Evolutionary conservation across 2,329 filamentous ascomycete genomes (phyloP), one percentile per base, ranked within the genome.

Genomic region (Boeremia lycopersici): DNA sequence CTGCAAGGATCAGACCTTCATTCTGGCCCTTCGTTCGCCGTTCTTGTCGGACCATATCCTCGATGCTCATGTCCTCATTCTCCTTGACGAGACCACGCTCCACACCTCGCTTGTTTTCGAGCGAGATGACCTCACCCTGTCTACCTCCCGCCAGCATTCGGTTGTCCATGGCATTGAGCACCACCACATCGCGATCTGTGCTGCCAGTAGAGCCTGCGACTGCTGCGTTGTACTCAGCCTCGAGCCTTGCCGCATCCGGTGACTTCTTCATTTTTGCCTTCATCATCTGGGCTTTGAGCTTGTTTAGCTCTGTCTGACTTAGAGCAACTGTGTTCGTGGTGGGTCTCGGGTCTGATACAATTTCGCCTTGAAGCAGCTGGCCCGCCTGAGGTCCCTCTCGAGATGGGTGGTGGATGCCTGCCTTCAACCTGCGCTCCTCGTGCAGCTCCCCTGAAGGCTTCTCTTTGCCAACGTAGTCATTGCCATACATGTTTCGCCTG

Each of bases 31-130:
- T 88, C 4, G 91, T 97, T 49, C 93, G 88, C 31, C 91, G 86
- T 76, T 99, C 95, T 75, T 98, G 93, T 26, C 91, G 87, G 15
- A 99, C 86, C 95, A 99, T 99, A 74, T 99, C 95, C 48, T 96
- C 92, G 56, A 99, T 89, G 28, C 82, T 88, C 92, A 99, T 98
- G 66, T 98, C 92, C 48, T 96, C 90, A 70, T 98, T 98, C 61
- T 95, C 91, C 64, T 90, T 86, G 6, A 99, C 89, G 7, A 87
- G 82, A 1, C 93, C 95, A 48, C 93, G 86, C 74, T 96, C 93
- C 6, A 86, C 84, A 2, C 93, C 93, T 42, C 93, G 86, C 69
- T 89, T 95, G 54, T 86, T 96, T 25, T 88, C 85, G 7, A 97
- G 81, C 0, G 85, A 79, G 64, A 88, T 93, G 51, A 93, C 89